Conservation (phyloP, 768 basidiomycete genomes). For the Hypsizygus marmoreus region DNA sequence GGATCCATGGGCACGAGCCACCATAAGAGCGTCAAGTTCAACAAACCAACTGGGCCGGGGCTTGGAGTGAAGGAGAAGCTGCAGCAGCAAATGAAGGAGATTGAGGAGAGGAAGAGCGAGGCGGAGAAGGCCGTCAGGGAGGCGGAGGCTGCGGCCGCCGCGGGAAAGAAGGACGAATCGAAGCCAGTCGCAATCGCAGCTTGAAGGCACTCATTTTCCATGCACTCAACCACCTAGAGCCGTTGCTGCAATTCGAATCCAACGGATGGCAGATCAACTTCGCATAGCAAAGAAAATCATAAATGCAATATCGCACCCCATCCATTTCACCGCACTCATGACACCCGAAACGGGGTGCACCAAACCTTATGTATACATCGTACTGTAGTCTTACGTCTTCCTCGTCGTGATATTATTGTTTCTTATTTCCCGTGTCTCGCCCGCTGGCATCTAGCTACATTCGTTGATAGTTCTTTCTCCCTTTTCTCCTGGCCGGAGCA, state of each 20-base stretch:
- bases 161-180: constrained; percentile 62
- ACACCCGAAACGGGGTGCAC: not conserved
- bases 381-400: constrained; percentile 24
- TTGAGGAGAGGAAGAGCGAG: constrained; percentile 64
- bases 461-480: constrained; percentile 9
- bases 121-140: constrained; percentile 68
- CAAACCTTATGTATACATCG: constrained; percentile 23
- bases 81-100: constrained; percentile 59
- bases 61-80: constrained; percentile 46
- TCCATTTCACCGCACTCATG: not conserved
- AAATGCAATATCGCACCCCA: constrained; percentile 4
- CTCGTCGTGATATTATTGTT: constrained; percentile 15
- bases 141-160: constrained; percentile 60
- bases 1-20: constrained; percentile 71
- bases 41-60: constrained; percentile 40
- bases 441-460: constrained; percentile 11
- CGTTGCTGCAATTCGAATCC: no score
- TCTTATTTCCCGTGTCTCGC: constrained; percentile 12
- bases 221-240: no score
- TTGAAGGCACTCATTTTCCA: constrained; percentile 17
- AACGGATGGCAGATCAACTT: no score
- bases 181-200: constrained; percentile 51
- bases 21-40: constrained; percentile 74
- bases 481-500: constrained; percentile 14
- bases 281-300: no score